A percentile compares a stretch with the other conserved stretches of the same genome.
These are phyloP conservation scores for Smithsoniella earleae DNA, from an alignment of 163 green algal genomes.

Conservation along the genomic window DNA sequence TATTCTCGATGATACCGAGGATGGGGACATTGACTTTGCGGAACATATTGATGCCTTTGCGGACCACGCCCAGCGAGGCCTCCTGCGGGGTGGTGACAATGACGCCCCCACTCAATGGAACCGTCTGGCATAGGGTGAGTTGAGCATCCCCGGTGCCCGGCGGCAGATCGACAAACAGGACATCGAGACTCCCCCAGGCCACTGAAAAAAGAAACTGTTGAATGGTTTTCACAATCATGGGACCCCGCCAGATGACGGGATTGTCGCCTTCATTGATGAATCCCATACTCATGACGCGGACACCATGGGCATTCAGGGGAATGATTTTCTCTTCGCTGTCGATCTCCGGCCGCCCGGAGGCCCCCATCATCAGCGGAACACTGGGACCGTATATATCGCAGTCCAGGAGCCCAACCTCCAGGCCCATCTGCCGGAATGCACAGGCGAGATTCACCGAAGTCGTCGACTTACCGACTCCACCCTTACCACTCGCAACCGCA, in stretches of 20 bases:
- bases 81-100: conserved; percentile 89
- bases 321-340: conserved; percentile 48
- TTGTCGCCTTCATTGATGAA: conserved; percentile 82
- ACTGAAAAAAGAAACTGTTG: conserved; percentile 70
- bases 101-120: conserved; percentile 73
- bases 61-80: conserved; percentile 74
- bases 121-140: conserved; percentile 74
- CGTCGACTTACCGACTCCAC: conserved; percentile 78
- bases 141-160: conserved; percentile 74
- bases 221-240: conserved; percentile 77
- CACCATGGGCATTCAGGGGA: conserved; percentile 60
- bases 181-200: conserved; percentile 73
- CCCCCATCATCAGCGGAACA: conserved; percentile 75
- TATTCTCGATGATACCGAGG: conserved; percentile 88
- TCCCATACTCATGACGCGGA: conserved; percentile 82
- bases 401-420: conserved; percentile 82
- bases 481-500: conserved; percentile 69
- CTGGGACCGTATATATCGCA: conserved; percentile 87
- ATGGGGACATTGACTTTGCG: conserved; percentile 59
- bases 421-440: conserved; percentile 53
- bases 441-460: conserved; percentile 88
- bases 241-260: conserved; percentile 81
- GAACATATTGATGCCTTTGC: conserved; percentile 75
- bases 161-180: conserved; percentile 91
- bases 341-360: neutral